Base-by-base conservation (phyloP, 2,329 filamentous ascomycete genomes). In the Colletotrichum echinochloae region DNA sequence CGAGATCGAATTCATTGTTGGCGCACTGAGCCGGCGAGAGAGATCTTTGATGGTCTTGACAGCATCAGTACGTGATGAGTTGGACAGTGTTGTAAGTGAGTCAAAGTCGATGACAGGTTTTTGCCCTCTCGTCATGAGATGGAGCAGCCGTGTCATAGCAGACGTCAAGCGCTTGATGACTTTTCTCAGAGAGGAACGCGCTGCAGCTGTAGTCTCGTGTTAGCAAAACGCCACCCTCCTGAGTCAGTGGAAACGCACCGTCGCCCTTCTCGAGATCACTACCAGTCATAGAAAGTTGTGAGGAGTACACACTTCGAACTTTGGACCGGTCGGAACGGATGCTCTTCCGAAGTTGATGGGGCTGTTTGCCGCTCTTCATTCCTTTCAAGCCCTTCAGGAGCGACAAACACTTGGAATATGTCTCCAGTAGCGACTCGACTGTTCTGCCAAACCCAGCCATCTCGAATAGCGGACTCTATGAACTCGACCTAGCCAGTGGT, bases 1-100 rank as follows among this genome's bases (percentile, higher is more conserved):
- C 14, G 41, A 57, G 39, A n/a, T 64, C 9, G 54, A 33, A 23
- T 49, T 49, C 26, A 52, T 9, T 14, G 56, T 35, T 51, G 73
- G 63, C 44, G 65, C 73, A 52, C 57, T 75, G 37, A 77, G 76
- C 74, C 75, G 80, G 57, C 74, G 66, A 2, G 86, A 87, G 33
- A 88, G 77, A 20, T 81, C 79, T 60, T 85, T 81, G 64, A 88
- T 87, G 9, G 85, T 80, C 65, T 79, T 79, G 70, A 88, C 81
- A 1, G 85, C 84, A 60, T 87, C 83, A n/a, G 80, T 70, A 33
- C 85, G 80, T 0, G 85, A 87, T 3, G 81, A 76, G 67, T 82
- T 83, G 4, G 85, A 88, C 35, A 88, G 74, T 7, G 82, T 80
- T 70, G 83, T 77, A 35, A 88, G 79, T 2, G 83, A 83, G 33